These are phyloP conservation scores for Paracoccidioides lutzii DNA, from an alignment of 2,329 filamentous ascomycete species.

Conservation along the genomic window DNA sequence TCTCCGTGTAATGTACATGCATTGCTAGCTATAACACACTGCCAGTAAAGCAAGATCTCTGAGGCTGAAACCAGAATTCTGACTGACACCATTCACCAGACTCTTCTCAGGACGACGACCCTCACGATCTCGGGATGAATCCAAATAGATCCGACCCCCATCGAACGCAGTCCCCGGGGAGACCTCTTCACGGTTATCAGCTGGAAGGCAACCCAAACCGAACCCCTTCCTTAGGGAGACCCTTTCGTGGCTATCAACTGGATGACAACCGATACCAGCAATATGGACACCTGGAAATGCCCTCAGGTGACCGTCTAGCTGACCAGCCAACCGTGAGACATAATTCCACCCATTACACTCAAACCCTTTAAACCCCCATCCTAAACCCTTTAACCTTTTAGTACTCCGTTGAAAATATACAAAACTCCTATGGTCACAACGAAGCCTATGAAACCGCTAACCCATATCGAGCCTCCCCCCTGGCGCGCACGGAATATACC, in stretches of 20 bases:
- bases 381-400: slow-evolving; percentile 17
- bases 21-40: no score
- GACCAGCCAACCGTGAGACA: slow-evolving; percentile 69
- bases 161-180: no score
- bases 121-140: slow-evolving; percentile 35
- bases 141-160: slow-evolving; percentile 38
- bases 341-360: no score
- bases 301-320: slow-evolving; percentile 59
- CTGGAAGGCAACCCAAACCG: slow-evolving; percentile 39
- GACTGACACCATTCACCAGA: not conserved
- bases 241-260: slow-evolving; percentile 65
- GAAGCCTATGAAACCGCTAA: slow-evolving; percentile 45
- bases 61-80: not conserved
- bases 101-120: slow-evolving; percentile 17
- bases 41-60: no score
- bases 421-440: slow-evolving; percentile 49
- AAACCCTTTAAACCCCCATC: not conserved
- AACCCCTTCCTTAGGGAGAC: slow-evolving; percentile 65
- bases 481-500: slow-evolving; percentile 53
- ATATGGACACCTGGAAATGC: slow-evolving; percentile 53
- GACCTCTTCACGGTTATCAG: no score
- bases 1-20: no score
- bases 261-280: slow-evolving; percentile 61
- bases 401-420: slow-evolving; percentile 60
- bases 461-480: slow-evolving; percentile 33